A percentile compares a stretch with the other conserved stretches of the same genome.
Conservation (phyloP, 768 basidiomycete genomes). For the Dendrothele bispora region DNA sequence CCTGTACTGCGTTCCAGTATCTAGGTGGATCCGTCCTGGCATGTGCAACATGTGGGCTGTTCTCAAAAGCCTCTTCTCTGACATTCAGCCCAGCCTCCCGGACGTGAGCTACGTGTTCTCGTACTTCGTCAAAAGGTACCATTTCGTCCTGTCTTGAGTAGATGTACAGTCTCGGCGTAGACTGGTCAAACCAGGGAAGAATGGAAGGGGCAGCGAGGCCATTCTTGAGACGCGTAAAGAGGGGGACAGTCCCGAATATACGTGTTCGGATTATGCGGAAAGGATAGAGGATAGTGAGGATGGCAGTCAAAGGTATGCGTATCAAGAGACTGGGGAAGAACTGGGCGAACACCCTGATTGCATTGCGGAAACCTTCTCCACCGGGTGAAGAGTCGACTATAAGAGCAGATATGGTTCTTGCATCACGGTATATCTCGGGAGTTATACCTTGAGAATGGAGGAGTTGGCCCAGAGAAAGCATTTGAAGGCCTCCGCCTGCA, state of each 20-base stretch:
- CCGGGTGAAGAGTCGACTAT: constrained; percentile 51
- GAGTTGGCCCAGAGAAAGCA: constrained; percentile 33
- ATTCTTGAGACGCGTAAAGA: constrained; percentile 25
- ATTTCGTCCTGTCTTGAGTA: constrained; percentile 44
- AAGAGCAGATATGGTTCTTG: constrained; percentile 23
- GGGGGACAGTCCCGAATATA: constrained; percentile 21
- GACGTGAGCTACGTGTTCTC: constrained; percentile 33
- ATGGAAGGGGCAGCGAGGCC: constrained; percentile 19
- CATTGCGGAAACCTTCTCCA: constrained; percentile 22
- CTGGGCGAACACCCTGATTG: constrained; percentile 31
- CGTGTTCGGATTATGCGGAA: constrained; percentile 16
- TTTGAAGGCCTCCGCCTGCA: constrained; percentile 40
- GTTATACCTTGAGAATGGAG: constrained; percentile 20
- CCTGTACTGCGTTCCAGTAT: constrained; percentile 42
- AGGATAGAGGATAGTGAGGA: constrained; percentile 29
- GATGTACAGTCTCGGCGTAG: constrained; percentile 44
- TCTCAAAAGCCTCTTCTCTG: constrained; percentile 34
- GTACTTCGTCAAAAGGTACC: constrained; percentile 35
- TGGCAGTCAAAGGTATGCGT: constrained; percentile 16
- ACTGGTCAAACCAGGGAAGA: constrained; percentile 40
- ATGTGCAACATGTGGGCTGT: constrained; percentile 47
- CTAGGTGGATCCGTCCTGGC: constrained; percentile 39
- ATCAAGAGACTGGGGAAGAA: constrained; percentile 27
- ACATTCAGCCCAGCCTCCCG: constrained; percentile 32
- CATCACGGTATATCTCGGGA: constrained; percentile 18